A percentile compares a stretch with the other conserved stretches of the same genome.
These are phyloP conservation scores for Mycena kentingensis DNA, from an alignment of 768 basidiomycete species.

Conservation along the genomic window DNA sequence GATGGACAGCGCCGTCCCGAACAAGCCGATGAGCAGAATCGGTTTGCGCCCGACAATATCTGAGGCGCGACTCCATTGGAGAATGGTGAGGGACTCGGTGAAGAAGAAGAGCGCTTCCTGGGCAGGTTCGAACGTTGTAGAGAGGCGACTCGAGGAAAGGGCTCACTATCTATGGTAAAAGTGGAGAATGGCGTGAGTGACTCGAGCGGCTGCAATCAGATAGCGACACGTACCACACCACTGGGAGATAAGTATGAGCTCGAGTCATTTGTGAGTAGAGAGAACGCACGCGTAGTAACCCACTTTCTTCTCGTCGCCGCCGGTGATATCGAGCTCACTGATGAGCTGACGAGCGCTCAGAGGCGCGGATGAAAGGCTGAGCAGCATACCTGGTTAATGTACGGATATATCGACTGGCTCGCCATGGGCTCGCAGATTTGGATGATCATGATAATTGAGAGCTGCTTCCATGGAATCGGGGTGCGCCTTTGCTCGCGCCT, in stretches of 20 bases:
- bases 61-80: slow-evolving; percentile 67
- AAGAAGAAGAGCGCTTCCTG: slow-evolving; percentile 69
- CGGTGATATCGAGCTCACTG: slow-evolving; percentile 62
- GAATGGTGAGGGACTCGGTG: slow-evolving; percentile 56
- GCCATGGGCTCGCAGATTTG: slow-evolving; percentile 59
- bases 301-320: slow-evolving; percentile 62
- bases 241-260: not conserved
- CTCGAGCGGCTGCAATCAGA: too few species aligned
- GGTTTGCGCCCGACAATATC: slow-evolving; percentile 64
- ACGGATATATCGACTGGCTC: slow-evolving; percentile 62
- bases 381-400: slow-evolving; percentile 60
- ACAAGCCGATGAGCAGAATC: slow-evolving; percentile 55
- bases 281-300: slow-evolving; percentile 66
- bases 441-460: slow-evolving; percentile 47
- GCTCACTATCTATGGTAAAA: not conserved
- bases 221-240: not conserved
- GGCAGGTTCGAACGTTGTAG: not conserved
- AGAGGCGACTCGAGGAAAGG: too few species aligned
- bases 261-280: not conserved
- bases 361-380: not conserved
- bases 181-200: too few species aligned
- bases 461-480: slow-evolving; percentile 54
- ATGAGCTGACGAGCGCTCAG: slow-evolving; percentile 47
- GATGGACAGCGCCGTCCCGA: slow-evolving; percentile 55
- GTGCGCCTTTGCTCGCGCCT: slow-evolving; percentile 33